Percentiles rank a stretch among this genome's conserved stretches.
phyloP scores from a whole-genome alignment of 805 yeast species.

The Metschnikowia cubensis region DNA sequence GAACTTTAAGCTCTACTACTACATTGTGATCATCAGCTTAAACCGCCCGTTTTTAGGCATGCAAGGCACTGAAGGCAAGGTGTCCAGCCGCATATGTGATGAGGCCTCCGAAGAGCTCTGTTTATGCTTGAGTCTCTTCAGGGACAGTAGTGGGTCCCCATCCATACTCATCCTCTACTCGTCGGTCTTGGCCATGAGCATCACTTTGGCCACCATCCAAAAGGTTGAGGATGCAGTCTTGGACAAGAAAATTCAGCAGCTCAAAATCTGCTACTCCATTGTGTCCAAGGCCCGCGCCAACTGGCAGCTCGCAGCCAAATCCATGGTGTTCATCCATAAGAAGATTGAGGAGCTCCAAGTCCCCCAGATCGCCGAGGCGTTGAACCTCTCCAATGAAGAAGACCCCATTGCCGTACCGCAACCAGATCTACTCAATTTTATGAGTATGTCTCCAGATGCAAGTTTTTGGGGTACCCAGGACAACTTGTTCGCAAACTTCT shows the following conservation, averaged over 20 bases:
- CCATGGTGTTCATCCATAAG: slow-evolving; percentile 12
- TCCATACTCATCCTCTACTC: slow-evolving; percentile 16
- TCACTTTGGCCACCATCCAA: slow-evolving; percentile 9
- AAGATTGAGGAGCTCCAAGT: slow-evolving; percentile 9
- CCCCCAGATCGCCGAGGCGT: slow-evolving; percentile 7
- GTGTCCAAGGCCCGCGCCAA: slow-evolving; percentile 13
- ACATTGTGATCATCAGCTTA: slow-evolving; percentile 16
- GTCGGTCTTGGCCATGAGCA: slow-evolving; percentile 15
- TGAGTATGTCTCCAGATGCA: slow-evolving; percentile 9
- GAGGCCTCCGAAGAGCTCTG: slow-evolving; percentile 15
- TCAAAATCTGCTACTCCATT: slow-evolving; percentile 10
- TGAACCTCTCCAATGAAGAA: slow-evolving; percentile 5
- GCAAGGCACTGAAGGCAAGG: neutral
- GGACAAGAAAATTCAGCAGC: slow-evolving; percentile 6
- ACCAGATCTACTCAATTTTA: slow-evolving; percentile 6
- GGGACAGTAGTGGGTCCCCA: slow-evolving; percentile 9
- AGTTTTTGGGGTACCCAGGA: slow-evolving; percentile 12
- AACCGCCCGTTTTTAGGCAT: slow-evolving; percentile 14
- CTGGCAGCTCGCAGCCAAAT: slow-evolving; percentile 18
- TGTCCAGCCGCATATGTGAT: slow-evolving; percentile 10
- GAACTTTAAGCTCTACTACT: slow-evolving; percentile 17
- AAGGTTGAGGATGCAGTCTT: neutral
- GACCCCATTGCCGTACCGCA: slow-evolving; percentile 6
- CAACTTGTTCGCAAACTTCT: slow-evolving; percentile 14
- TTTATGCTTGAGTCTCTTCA: slow-evolving; percentile 10